A percentile compares a stretch with the other conserved stretches of the same genome.
phyloP scores from a whole-genome alignment of 2,329 filamentous ascomycete species.

The Salinomyces thailandicus region DNA sequence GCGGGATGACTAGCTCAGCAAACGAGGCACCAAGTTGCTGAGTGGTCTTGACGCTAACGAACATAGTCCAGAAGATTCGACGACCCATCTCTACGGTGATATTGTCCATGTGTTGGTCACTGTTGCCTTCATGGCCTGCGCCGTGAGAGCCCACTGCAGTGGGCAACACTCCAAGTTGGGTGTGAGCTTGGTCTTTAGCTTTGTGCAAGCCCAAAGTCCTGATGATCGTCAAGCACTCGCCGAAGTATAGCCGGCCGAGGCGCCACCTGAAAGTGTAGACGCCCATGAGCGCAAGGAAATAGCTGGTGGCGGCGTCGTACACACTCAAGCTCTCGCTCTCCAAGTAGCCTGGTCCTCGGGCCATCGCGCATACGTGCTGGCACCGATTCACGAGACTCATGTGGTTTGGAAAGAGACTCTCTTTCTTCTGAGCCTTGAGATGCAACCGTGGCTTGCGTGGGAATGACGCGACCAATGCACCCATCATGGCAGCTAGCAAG shows the following conservation, averaged over 20 bases:
- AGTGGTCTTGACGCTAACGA: conserved; percentile 62
- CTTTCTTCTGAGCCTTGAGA: conserved; percentile 55
- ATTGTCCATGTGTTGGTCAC: conserved; percentile 31
- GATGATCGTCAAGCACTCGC: conserved; percentile 60
- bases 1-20: conserved; percentile 62
- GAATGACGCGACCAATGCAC: conserved; percentile 62
- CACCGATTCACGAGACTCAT: conserved; percentile 61
- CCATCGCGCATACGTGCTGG: conserved; percentile 56
- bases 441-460: conserved; percentile 60
- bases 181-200: conserved; percentile 36
- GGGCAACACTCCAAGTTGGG: conserved; percentile 28
- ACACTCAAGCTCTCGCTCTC: conserved; percentile 45
- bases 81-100: conserved; percentile 46
- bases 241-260: conserved; percentile 58
- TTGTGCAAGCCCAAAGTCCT: conserved; percentile 57
- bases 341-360: conserved; percentile 51
- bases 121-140: conserved; percentile 26
- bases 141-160: conserved; percentile 28
- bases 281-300: conserved; percentile 58
- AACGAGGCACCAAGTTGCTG: conserved; percentile 65
- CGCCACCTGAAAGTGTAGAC: conserved; percentile 60
- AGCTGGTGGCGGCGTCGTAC: conserved; percentile 61
- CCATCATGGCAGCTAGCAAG: conserved; percentile 64
- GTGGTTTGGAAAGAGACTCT: conserved; percentile 57
- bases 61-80: conserved; percentile 70